Conservation (phyloP, 495 filamentous ascomycete species). For the Margaritispora aquatica region DNA sequence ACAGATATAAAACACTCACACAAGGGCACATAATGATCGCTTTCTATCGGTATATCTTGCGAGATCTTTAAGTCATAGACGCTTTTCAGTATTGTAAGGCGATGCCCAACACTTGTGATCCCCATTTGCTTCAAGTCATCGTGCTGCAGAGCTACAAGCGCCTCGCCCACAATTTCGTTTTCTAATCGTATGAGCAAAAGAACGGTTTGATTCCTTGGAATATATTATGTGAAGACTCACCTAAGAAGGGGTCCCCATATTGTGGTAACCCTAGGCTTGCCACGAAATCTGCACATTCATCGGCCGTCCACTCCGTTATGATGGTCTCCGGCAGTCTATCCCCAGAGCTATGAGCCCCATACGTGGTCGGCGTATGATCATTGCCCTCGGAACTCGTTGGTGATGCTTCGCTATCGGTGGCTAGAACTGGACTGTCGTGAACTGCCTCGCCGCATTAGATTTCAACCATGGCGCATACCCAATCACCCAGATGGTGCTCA, state of each 20-base stretch:
- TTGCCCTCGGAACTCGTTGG: conserved; percentile 74
- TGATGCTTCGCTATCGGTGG: conserved; percentile 71
- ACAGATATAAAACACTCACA: conserved; percentile 50
- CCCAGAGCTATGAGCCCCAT: conserved; percentile 60
- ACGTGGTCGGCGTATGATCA: conserved; percentile 85
- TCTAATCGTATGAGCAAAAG: conserved; percentile 47
- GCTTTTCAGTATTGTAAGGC: conserved; percentile 87
- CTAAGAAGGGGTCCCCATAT: conserved; percentile 76
- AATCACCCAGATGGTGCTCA: not conserved
- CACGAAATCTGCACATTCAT: conserved; percentile 85
- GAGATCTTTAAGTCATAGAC: conserved; percentile 94
- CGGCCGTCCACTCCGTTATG: conserved; percentile 82
- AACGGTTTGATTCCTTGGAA: not conserved
- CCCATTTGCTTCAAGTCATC: conserved; percentile 94
- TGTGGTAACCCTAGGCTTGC: conserved; percentile 71
- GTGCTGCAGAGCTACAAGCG: conserved; percentile 80
- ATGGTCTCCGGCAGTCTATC: conserved; percentile 67
- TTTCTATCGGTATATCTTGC: conserved; percentile 83
- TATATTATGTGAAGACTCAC: conserved; percentile 44
- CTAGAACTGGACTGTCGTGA: conserved; percentile 56
- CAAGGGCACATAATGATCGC: conserved; percentile 88
- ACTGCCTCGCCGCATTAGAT: not conserved
- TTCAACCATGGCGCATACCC: not conserved
- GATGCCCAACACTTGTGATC: conserved; percentile 84
- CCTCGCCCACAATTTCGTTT: conserved; percentile 90